phyloP scores from a whole-genome alignment of 805 yeast genomes.

The Pichia nanzhaoensis region DNA sequence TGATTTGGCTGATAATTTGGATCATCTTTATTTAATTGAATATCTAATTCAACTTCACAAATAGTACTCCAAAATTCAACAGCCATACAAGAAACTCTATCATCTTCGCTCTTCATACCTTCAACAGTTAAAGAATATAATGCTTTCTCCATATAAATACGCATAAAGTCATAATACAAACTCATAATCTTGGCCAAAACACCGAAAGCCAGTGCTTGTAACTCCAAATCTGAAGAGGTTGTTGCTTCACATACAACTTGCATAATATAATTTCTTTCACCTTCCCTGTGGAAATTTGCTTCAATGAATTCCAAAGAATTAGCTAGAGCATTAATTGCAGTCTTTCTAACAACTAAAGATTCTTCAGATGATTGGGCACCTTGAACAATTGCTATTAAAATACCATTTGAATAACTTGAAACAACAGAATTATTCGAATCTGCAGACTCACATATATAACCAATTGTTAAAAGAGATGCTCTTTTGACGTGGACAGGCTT shows the following conservation, averaged over 20 bases:
- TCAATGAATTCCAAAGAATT: slow-evolving; percentile 87
- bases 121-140: slow-evolving; percentile 80
- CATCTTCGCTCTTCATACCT: slow-evolving; percentile 83
- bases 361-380: slow-evolving; percentile 87
- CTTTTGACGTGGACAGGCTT: slow-evolving; percentile 76
- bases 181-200: slow-evolving; percentile 90
- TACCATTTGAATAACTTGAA: slow-evolving; percentile 81
- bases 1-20: slow-evolving; percentile 1
- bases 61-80: slow-evolving; percentile 99
- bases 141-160: slow-evolving; percentile 96
- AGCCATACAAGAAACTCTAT: slow-evolving; percentile 93
- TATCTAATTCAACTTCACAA: slow-evolving; percentile 94
- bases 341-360: slow-evolving; percentile 65
- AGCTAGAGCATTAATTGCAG: slow-evolving; percentile 88
- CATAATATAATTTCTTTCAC: slow-evolving; percentile 95
- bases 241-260: slow-evolving; percentile 99
- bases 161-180: slow-evolving; percentile 82
- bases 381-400: slow-evolving; percentile 91
- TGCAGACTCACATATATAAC: slow-evolving; percentile 92
- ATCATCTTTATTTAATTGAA: slow-evolving; percentile 61
- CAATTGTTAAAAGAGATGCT: slow-evolving; percentile 82
- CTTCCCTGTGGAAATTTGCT: slow-evolving; percentile 82
- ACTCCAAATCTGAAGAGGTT: slow-evolving; percentile 73
- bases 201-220: slow-evolving; percentile 93
- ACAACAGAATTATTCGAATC: slow-evolving; percentile 77